A percentile compares a stretch with the other conserved stretches of the same genome.
Conservation (phyloP, 2,329 filamentous ascomycete genomes). For the Macrophomina tecta region DNA sequence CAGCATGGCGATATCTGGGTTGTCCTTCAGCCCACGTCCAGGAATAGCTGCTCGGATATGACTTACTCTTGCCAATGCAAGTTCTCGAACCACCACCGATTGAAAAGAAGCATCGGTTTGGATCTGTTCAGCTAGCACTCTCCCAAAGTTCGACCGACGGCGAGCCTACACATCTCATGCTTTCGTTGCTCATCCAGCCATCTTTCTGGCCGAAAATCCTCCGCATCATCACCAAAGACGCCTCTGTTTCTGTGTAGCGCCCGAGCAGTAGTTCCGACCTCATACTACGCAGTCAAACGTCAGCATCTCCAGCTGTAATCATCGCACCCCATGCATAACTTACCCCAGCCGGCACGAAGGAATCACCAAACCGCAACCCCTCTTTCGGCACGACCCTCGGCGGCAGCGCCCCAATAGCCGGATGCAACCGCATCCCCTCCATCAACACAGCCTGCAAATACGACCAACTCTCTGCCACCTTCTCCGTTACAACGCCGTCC, state of each 20-base stretch:
- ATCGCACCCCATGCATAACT: background rate
- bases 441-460: background rate
- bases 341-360: constrained; percentile 39
- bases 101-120: background rate
- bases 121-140: too few relatives aligned
- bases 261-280: constrained; percentile 53
- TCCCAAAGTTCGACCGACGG: too few relatives aligned
- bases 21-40: background rate
- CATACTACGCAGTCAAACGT: constrained; percentile 27
- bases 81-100: background rate
- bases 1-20: background rate
- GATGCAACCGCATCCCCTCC: constrained; percentile 3
- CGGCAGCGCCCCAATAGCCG: background rate
- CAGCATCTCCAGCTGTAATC: background rate
- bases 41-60: background rate
- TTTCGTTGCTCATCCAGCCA: constrained; percentile 48
- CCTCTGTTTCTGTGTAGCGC: constrained; percentile 48
- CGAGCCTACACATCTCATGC: constrained; percentile 12
- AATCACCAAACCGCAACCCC: background rate
- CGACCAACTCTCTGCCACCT: background rate
- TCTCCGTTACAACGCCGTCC: background rate
- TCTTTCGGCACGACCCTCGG: background rate
- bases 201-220: constrained; percentile 51
- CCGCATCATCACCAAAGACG: constrained; percentile 48
- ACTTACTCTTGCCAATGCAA: constrained; percentile 1